Evolutionary conservation across 495 filamentous ascomycete genomes (phyloP).

Genomic region (Trypethelium eluteriae): DNA sequence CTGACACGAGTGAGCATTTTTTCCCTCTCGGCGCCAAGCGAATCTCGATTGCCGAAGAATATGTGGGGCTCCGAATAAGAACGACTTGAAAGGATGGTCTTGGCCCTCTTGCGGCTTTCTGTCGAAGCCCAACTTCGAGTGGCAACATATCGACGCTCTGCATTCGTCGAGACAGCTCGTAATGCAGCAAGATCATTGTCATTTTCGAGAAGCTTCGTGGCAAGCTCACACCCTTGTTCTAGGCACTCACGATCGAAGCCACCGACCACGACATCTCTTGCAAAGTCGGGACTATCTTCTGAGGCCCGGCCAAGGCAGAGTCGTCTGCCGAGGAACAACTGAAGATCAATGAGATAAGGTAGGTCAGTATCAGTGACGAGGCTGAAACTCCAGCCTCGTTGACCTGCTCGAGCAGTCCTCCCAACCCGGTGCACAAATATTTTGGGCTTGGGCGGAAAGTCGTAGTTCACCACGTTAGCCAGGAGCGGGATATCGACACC

Average conservation of each 20-base stretch:
- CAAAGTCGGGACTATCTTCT: slow-evolving; percentile 55
- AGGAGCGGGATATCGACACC: slow-evolving; percentile 96
- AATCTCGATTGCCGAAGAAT: slow-evolving; percentile 63
- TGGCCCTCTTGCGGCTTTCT: slow-evolving; percentile 78
- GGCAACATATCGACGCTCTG: slow-evolving; percentile 83
- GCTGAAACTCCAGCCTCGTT: slow-evolving; percentile 89
- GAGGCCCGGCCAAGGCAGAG: slow-evolving; percentile 58
- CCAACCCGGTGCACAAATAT: slow-evolving; percentile 95
- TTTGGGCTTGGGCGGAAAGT: slow-evolving; percentile 94
- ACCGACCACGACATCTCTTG: slow-evolving; percentile 74
- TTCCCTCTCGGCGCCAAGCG: slow-evolving; percentile 53
- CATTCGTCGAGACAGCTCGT: slow-evolving; percentile 67
- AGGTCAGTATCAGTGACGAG: slow-evolving; percentile 76
- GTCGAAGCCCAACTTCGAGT: slow-evolving; percentile 81
- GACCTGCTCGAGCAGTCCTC: slow-evolving; percentile 86
- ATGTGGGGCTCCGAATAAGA: slow-evolving; percentile 64
- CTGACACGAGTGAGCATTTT: slow-evolving; percentile 80
- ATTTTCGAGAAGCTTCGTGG: slow-evolving; percentile 66
- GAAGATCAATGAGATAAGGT: slow-evolving; percentile 88
- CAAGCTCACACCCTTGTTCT: slow-evolving; percentile 67
- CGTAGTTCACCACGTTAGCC: slow-evolving; percentile 97
- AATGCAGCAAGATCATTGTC: slow-evolving; percentile 64
- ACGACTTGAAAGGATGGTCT: slow-evolving; percentile 59
- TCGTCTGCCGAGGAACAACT: slow-evolving; percentile 80
- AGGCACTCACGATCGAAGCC: slow-evolving; percentile 59